phyloP scores from a whole-genome alignment of 78 protist species.

The Dictyostelium brefeldianum region DNA sequence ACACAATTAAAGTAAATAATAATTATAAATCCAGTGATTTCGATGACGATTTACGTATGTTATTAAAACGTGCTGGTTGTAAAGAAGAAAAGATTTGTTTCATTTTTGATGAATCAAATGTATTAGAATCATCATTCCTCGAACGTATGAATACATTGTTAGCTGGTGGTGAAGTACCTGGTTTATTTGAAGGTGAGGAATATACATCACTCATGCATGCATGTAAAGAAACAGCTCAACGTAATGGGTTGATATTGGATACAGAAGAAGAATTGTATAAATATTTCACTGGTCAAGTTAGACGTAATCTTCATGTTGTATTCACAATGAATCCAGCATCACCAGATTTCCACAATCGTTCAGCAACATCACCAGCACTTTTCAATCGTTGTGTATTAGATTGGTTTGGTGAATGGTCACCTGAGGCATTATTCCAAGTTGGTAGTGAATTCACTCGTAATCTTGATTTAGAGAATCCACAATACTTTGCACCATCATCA shows the following conservation, averaged over 20 bases:
- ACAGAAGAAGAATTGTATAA: constrained; percentile 89
- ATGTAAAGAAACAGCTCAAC: constrained; percentile 83
- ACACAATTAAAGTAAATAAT: constrained; percentile 89
- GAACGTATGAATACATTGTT: constrained; percentile 98
- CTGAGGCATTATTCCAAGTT: constrained; percentile 93
- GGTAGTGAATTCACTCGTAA: constrained; percentile 90
- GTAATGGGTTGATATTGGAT: constrained; percentile 86
- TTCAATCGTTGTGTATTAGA: constrained; percentile 98
- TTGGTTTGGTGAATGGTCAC: constrained; percentile 98
- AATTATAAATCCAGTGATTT: constrained; percentile 94
- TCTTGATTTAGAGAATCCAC: constrained; percentile 86
- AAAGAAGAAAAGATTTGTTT: constrained; percentile 97
- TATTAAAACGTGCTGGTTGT: constrained; percentile 95
- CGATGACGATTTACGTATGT: constrained; percentile 96
- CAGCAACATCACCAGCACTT: constrained; percentile 96
- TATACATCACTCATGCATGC: constrained; percentile 86
- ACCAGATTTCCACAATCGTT: constrained; percentile 93
- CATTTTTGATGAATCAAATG: constrained; percentile 97
- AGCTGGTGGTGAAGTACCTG: constrained; percentile 98
- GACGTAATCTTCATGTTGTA: constrained; percentile 97
- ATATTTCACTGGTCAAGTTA: constrained; percentile 91
- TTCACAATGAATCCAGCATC: constrained; percentile 98
- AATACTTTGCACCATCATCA: constrained; percentile 64
- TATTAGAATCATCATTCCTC: constrained; percentile 96
- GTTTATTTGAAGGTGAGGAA: constrained; percentile 98